Evolutionary conservation across 306 rosid genomes (phyloP).

Genomic region (Hippophae gyantsensis): DNA sequence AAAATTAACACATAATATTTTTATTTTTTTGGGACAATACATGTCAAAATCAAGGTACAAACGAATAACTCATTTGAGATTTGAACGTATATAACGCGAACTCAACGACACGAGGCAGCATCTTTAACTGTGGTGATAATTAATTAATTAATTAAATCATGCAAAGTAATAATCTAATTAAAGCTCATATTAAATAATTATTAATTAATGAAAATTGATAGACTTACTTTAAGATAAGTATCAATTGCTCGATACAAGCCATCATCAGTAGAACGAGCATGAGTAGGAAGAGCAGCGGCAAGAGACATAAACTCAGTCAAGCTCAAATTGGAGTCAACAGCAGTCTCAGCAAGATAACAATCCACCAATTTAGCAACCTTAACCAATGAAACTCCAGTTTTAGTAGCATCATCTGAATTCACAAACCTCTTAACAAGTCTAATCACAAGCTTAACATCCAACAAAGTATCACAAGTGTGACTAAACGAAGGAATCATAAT

Average conservation of each 20-base stretch:
- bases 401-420: conserved; percentile 46
- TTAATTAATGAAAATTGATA: not conserved
- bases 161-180: not conserved
- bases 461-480: conserved; percentile 70
- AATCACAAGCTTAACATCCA: conserved; percentile 60
- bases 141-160: no score
- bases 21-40: no score
- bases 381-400: conserved; percentile 50
- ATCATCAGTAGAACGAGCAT: conserved; percentile 72
- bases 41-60: no score
- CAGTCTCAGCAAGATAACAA: conserved; percentile 68
- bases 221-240: conserved; percentile 71
- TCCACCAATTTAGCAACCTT: conserved; percentile 82
- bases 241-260: conserved; percentile 90
- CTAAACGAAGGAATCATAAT: conserved; percentile 83
- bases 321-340: conserved; percentile 50
- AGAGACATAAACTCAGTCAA: conserved; percentile 49
- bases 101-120: no score
- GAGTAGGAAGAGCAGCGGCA: conserved; percentile 68
- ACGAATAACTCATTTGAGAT: no score
- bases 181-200: not conserved
- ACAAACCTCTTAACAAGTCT: conserved; percentile 65
- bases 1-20: no score
- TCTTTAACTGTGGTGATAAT: not conserved
- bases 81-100: no score